phyloP scores from a whole-genome alignment of 1,284 basidiomycete species.

The Apiotrichum mycotoxinovorans region DNA sequence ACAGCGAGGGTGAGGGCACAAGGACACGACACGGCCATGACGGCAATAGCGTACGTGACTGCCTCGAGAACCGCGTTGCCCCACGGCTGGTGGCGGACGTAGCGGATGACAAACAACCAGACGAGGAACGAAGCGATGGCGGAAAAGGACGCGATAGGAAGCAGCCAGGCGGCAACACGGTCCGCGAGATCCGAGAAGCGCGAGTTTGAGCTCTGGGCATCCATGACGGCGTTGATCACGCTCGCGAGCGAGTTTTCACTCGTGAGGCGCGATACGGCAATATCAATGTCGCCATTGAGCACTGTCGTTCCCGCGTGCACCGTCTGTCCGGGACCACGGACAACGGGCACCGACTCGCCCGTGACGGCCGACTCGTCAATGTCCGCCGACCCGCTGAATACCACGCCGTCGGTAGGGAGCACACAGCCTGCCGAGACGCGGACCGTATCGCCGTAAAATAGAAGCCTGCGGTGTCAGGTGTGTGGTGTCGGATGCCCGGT shows the following conservation, averaged over 20 bases:
- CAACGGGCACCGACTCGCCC: conserved; percentile 53
- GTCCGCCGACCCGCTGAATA: conserved; percentile 48
- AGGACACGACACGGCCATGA: conserved; percentile 53
- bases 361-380: conserved; percentile 55
- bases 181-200: conserved; percentile 24
- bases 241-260: conserved; percentile 54
- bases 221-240: conserved; percentile 49
- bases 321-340: conserved; percentile 45
- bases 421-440: conserved; percentile 47
- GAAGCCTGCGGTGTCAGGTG: conserved; percentile 22
- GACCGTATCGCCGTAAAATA: conserved; percentile 51
- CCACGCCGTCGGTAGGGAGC: conserved; percentile 53
- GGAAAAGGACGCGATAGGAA: conserved; percentile 12
- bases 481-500: no score
- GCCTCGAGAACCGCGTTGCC: conserved; percentile 43
- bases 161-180: conserved; percentile 19
- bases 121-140: conserved; percentile 44
- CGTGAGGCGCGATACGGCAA: conserved; percentile 49
- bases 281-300: conserved; percentile 46
- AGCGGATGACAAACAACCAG: conserved; percentile 49
- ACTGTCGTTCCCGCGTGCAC: conserved; percentile 54
- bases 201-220: conserved; percentile 18
- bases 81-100: conserved; percentile 35
- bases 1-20: conserved; percentile 47
- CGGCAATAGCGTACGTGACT: conserved; percentile 52